Evolutionary conservation across 495 filamentous ascomycete species (phyloP).

Genomic region (Daldinia bambusicola): DNA sequence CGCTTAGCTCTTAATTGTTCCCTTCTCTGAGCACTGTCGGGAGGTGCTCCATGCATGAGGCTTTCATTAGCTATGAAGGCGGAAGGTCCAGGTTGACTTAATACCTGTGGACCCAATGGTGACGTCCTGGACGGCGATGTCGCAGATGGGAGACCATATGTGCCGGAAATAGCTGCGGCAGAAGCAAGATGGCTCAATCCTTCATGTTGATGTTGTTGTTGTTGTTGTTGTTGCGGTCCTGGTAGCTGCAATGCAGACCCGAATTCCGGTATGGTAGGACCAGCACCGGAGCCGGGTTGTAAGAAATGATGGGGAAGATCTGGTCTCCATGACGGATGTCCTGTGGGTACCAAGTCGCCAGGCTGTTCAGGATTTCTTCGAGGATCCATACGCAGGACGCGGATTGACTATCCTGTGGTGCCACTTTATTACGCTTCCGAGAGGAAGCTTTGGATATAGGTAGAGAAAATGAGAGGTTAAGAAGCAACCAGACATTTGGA

Average conservation of each 20-base stretch:
- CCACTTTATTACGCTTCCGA: constrained; percentile 4
- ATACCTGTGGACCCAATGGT: not conserved
- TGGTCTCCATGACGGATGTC: constrained; percentile 24
- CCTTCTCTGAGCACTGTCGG: constrained; percentile 18
- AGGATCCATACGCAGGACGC: constrained; percentile 30
- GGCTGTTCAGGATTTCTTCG: constrained; percentile 5
- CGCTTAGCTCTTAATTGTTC: constrained; percentile 34
- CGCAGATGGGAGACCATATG: constrained; percentile 17
- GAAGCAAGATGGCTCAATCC: constrained; percentile 34
- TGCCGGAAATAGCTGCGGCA: constrained; percentile 32
- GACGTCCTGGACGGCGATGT: constrained; percentile 7
- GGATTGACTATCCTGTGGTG: not conserved
- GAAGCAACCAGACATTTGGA: constrained; percentile 1
- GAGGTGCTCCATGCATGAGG: not conserved
- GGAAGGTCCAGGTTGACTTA: constrained; percentile 21
- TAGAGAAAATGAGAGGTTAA: not conserved
- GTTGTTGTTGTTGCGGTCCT: not conserved
- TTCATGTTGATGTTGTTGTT: not conserved
- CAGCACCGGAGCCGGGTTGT: constrained; percentile 1
- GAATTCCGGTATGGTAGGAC: not conserved
- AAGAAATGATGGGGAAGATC: constrained; percentile 38
- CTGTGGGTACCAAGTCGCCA: constrained; percentile 2
- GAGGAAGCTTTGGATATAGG: not conserved
- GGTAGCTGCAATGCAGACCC: not conserved
- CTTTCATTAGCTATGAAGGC: constrained; percentile 32